phyloP scores from a whole-genome alignment of 768 basidiomycete genomes.

The Hortiboletus flavorubellus region DNA sequence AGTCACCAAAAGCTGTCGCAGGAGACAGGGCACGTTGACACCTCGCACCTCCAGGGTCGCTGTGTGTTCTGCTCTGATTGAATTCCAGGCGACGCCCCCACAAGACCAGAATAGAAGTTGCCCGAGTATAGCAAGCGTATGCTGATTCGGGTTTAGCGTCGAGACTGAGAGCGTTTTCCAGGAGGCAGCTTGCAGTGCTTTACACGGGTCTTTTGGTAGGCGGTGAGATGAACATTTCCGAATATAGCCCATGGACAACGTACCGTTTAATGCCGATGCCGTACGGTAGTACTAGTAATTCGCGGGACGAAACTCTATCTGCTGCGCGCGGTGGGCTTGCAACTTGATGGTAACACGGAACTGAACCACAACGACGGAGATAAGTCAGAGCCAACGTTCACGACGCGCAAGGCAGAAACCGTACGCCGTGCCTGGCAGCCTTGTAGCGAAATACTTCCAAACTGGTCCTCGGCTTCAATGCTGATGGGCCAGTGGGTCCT shows the following conservation, averaged over 20 bases:
- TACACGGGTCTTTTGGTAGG: not conserved
- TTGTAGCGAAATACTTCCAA: conserved; percentile 11
- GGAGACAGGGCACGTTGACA: conserved; percentile 7
- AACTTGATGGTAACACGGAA: conserved; percentile 13
- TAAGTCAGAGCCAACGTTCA: conserved; percentile 13
- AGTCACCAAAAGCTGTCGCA: conserved; percentile 3
- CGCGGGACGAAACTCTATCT: not conserved
- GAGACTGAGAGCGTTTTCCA: not conserved
- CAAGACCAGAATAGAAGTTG: not conserved
- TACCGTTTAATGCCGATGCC: conserved; percentile 8
- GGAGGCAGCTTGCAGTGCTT: not conserved
- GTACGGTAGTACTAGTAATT: not conserved
- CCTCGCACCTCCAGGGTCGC: conserved; percentile 7
- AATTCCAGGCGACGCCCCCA: not conserved
- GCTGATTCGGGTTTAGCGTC: not conserved
- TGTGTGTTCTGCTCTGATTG: not conserved
- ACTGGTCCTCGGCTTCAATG: conserved; percentile 3
- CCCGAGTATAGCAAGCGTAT: not conserved
- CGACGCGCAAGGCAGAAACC: conserved; percentile 5
- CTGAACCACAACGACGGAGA: conserved; percentile 21
- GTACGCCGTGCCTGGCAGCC: conserved; percentile 6
- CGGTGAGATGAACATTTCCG: not conserved
- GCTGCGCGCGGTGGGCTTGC: not conserved
- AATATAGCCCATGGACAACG: conserved; percentile 2
- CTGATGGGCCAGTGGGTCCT: conserved; percentile 2